These are phyloP conservation scores for Aspergillus sojae DNA, from an alignment of 2,329 filamentous ascomycete species.

Conservation along the genomic window DNA sequence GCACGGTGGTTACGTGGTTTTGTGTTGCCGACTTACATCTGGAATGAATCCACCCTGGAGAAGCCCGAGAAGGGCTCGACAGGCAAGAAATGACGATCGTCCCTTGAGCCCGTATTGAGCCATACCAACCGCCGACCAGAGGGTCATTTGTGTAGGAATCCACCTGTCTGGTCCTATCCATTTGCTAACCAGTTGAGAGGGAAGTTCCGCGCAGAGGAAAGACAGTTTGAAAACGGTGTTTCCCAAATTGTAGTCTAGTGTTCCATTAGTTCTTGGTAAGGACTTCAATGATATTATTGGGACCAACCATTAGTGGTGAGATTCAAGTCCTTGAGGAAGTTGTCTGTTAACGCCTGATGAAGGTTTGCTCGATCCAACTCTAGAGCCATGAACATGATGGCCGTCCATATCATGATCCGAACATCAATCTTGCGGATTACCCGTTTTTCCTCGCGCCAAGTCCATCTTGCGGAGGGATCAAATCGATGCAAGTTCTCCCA, in stretches of 20 bases:
- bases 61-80: background rate
- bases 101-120: background rate
- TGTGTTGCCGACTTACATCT: background rate
- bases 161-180: constrained; percentile 38
- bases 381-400: constrained; percentile 33
- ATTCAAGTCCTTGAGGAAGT: constrained; percentile 36
- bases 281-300: fast-evolving
- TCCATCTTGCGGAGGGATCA: constrained; percentile 16
- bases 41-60: background rate
- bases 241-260: constrained; percentile 53
- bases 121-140: background rate
- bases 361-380: constrained; percentile 64
- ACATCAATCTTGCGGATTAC: constrained; percentile 15
- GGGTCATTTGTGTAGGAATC: constrained; percentile 1
- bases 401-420: constrained; percentile 16
- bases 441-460: constrained; percentile 12
- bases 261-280: background rate
- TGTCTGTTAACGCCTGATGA: constrained; percentile 58
- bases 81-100: background rate
- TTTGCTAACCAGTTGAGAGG: constrained; percentile 60
- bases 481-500: constrained; percentile 29
- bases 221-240: constrained; percentile 58
- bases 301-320: constrained; percentile 25
- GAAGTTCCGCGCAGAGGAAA: constrained; percentile 58
- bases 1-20: background rate